Conservation (phyloP, 2,329 filamentous ascomycete genomes). For the Epichloe uncinata region DNA sequence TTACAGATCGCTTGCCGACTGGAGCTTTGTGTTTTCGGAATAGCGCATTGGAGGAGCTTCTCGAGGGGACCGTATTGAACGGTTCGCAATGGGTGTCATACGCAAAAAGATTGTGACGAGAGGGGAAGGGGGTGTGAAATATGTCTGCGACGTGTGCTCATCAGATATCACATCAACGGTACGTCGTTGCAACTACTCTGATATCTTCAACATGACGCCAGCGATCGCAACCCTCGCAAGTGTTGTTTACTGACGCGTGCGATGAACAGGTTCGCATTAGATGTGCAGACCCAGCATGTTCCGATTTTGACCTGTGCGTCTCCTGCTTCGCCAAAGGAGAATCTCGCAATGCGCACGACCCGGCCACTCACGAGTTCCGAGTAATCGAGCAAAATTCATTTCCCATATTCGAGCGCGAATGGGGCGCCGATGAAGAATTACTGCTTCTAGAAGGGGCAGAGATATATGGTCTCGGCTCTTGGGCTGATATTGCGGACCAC, state of each 20-base stretch:
- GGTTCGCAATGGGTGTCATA: slow-evolving; percentile 67
- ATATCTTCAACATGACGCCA: background rate
- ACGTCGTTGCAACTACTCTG: slow-evolving; percentile 24
- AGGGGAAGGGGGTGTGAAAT: slow-evolving; percentile 82
- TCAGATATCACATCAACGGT: slow-evolving; percentile 95
- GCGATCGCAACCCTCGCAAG: background rate
- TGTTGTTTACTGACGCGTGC: slow-evolving; percentile 8
- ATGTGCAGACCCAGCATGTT: slow-evolving; percentile 71
- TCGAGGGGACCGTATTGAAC: background rate
- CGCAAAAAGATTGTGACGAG: slow-evolving; percentile 85
- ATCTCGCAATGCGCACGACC: slow-evolving; percentile 71
- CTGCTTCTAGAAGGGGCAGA: slow-evolving; percentile 86
- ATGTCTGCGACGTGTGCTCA: slow-evolving; percentile 93
- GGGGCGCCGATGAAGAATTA: slow-evolving; percentile 96
- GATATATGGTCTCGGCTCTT: slow-evolving; percentile 90
- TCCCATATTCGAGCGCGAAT: slow-evolving; percentile 86
- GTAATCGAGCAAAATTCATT: slow-evolving; percentile 99
- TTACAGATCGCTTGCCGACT: background rate
- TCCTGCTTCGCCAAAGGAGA: slow-evolving; percentile 82
- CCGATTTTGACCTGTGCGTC: slow-evolving; percentile 94
- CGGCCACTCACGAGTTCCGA: slow-evolving; percentile 72
- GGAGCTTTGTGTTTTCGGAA: background rate
- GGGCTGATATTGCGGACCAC: slow-evolving; percentile 96
- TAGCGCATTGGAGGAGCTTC: background rate
- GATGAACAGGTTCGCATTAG: slow-evolving; percentile 70